A percentile compares a stretch with the other conserved stretches of the same genome.
Evolutionary conservation across 2,329 filamentous ascomycete genomes (phyloP).

Genomic region (Fusarium dimerum): DNA sequence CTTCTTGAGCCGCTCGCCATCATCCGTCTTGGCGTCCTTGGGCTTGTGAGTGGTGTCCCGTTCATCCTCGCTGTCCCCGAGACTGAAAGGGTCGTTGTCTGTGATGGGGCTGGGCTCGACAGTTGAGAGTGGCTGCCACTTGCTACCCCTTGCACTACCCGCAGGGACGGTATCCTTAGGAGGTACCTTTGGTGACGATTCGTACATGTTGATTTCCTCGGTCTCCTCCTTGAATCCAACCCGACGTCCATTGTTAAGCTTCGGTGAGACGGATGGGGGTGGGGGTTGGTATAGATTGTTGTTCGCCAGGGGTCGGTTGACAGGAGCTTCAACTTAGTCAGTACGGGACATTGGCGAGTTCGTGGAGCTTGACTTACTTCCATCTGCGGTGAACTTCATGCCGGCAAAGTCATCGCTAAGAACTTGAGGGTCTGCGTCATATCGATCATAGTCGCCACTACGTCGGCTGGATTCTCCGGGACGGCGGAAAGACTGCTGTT

Average conservation of each 20-base stretch:
- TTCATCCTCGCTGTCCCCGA: constrained; percentile 95
- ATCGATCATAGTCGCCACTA: constrained; percentile 86
- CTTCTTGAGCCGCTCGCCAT: constrained; percentile 64
- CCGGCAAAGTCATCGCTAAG: constrained; percentile 85
- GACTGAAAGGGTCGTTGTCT: constrained; percentile 94
- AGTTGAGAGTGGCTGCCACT: constrained; percentile 92
- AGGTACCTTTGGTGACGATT: constrained; percentile 58
- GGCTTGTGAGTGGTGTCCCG: constrained; percentile 62
- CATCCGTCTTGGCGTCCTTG: constrained; percentile 55
- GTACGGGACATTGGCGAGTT: background rate
- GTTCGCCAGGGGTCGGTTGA: constrained; percentile 68
- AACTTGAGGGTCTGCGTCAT: constrained; percentile 91
- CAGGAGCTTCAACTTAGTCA: constrained; percentile 32
- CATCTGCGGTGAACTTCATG: constrained; percentile 63
- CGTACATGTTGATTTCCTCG: constrained; percentile 80
- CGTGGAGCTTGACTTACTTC: constrained; percentile 49
- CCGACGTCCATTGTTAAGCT: constrained; percentile 49
- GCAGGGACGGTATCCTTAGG: constrained; percentile 50
- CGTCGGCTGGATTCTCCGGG: constrained; percentile 65
- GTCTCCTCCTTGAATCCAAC: constrained; percentile 63
- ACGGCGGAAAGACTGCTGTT: constrained; percentile 44
- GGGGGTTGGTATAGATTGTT: constrained; percentile 77
- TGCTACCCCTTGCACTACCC: constrained; percentile 72
- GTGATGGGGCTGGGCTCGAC: constrained; percentile 79
- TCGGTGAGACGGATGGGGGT: constrained; percentile 53